A percentile compares a stretch with the other conserved stretches of the same genome.
phyloP scores from a whole-genome alignment of 306 rosid species.

The Acacia melanoxylon region DNA sequence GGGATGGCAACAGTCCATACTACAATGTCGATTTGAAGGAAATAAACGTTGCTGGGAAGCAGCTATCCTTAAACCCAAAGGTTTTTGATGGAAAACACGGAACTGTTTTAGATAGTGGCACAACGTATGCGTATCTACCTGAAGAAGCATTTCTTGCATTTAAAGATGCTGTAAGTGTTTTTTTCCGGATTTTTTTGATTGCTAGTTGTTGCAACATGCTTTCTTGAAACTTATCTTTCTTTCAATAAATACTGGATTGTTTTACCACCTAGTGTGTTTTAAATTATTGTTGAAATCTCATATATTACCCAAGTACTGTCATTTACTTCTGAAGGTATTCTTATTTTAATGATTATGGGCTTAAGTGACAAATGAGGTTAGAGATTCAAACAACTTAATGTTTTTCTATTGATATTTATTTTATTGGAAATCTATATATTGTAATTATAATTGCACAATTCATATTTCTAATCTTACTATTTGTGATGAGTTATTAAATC shows the following conservation, averaged over 20 bases:
- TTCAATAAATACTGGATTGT: not conserved
- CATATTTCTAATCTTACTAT: too few species aligned
- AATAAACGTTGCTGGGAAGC: slow-evolving; percentile 87
- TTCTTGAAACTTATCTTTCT: slow-evolving; percentile 14
- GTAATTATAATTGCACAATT: too few species aligned
- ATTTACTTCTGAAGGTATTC: too few species aligned
- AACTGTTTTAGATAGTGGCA: slow-evolving; percentile 92
- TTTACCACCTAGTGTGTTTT: too few species aligned
- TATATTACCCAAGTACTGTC: too few species aligned
- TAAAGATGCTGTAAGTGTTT: slow-evolving; percentile 78
- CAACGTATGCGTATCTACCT: slow-evolving; percentile 94
- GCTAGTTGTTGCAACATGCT: not conserved
- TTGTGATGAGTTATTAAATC: too few species aligned
- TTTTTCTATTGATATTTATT: too few species aligned
- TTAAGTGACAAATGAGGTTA: too few species aligned
- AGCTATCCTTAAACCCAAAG: slow-evolving; percentile 54
- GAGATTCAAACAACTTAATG: too few species aligned
- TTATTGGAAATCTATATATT: too few species aligned
- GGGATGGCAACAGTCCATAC: slow-evolving; percentile 99
- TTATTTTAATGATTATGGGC: too few species aligned
- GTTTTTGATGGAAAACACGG: slow-evolving; percentile 86
- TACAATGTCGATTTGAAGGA: slow-evolving; percentile 96
- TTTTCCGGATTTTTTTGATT: slow-evolving; percentile 10
- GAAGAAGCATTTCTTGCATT: slow-evolving; percentile 70
- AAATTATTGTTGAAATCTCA: too few species aligned